Evolutionary conservation across 2,329 filamentous ascomycete species (phyloP).

Genomic region (Lasiodiplodia gonubiensis): DNA sequence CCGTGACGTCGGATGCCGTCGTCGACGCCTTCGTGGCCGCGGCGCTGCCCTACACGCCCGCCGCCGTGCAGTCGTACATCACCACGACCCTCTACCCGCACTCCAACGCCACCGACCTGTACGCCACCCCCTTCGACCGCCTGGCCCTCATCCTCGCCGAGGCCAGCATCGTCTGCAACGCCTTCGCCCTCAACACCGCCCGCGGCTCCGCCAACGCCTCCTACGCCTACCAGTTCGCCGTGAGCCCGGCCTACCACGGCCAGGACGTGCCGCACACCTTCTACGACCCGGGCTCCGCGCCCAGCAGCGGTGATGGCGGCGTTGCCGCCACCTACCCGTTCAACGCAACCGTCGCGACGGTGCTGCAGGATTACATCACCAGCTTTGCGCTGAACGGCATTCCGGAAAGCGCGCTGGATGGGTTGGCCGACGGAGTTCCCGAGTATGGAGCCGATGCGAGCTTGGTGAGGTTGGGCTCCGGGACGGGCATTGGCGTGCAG

Average conservation of each 20-base stretch:
- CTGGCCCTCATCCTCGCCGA: slow-evolving; percentile 9
- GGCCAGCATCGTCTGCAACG: slow-evolving; percentile 29
- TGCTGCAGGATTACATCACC: slow-evolving; percentile 54
- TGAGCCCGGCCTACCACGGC: slow-evolving; percentile 28
- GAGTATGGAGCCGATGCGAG: slow-evolving; percentile 53
- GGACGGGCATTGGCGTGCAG: slow-evolving; percentile 46
- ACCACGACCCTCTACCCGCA: slow-evolving; percentile 14
- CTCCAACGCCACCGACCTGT: background rate
- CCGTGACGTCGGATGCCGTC: background rate
- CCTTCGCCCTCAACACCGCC: slow-evolving; percentile 9
- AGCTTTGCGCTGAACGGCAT: slow-evolving; percentile 49
- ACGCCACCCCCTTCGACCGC: background rate
- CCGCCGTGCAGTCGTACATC: slow-evolving; percentile 6
- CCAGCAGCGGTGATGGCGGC: background rate
- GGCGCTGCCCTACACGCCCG: background rate
- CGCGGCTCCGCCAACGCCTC: background rate
- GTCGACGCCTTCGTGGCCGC: background rate
- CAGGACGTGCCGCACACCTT: slow-evolving; percentile 27
- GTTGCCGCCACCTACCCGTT: background rate
- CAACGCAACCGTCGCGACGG: slow-evolving; percentile 47
- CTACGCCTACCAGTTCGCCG: slow-evolving; percentile 29
- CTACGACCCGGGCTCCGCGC: slow-evolving; percentile 14
- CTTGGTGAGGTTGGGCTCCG: slow-evolving; percentile 53
- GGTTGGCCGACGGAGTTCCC: slow-evolving; percentile 50
- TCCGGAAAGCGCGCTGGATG: slow-evolving; percentile 42